phyloP scores from a whole-genome alignment of 345 rosid species.

The Linum usitatissimum region DNA sequence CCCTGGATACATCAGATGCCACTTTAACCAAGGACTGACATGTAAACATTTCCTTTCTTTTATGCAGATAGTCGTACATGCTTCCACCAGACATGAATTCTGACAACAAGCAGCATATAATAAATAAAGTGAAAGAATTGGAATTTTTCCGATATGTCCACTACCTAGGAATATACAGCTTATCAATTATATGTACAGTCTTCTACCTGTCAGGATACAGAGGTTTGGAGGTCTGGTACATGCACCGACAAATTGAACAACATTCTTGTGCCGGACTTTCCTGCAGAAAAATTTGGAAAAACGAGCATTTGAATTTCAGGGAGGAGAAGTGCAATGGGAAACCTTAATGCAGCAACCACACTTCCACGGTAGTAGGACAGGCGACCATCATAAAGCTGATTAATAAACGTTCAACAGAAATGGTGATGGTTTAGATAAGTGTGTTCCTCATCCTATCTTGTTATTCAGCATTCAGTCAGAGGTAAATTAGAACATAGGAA shows the following conservation, averaged over 20 bases:
- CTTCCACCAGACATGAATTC: constrained; percentile 68
- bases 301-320: not conserved
- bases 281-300: constrained; percentile 17
- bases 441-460: not conserved
- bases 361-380: not conserved
- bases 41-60: constrained; percentile 37
- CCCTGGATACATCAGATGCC: constrained; percentile 58
- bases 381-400: not conserved
- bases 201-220: constrained; percentile 50
- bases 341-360: not conserved
- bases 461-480: not conserved
- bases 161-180: not conserved
- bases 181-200: not conserved
- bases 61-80: constrained; percentile 49
- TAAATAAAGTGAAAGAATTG: not conserved
- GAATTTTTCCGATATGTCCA: not conserved
- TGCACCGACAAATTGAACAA: constrained; percentile 56
- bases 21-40: constrained; percentile 43
- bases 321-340: not conserved
- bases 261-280: constrained; percentile 53
- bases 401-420: not conserved
- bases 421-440: not conserved
- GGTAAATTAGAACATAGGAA: not conserved
- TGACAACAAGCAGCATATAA: constrained; percentile 6
- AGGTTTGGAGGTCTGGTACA: constrained; percentile 43